A percentile compares a stretch with the other conserved stretches of the same genome.
These are phyloP conservation scores for Cryptosporidium felis DNA, from an alignment of 169 alveolate species.

Conservation along the genomic window DNA sequence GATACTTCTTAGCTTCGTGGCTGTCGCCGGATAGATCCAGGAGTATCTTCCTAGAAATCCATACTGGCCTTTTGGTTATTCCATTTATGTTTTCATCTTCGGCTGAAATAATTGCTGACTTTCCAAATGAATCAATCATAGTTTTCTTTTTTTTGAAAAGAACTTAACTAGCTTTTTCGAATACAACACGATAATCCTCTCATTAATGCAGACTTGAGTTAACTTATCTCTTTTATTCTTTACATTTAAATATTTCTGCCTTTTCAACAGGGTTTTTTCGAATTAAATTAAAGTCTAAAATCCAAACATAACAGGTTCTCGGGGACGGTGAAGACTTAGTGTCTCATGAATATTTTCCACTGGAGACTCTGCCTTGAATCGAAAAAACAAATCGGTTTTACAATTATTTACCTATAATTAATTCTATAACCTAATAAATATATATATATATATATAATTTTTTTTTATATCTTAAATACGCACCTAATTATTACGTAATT, in stretches of 20 bases:
- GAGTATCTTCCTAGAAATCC: conserved; percentile 60
- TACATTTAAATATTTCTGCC: too few relatives aligned
- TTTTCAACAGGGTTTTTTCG: too few relatives aligned
- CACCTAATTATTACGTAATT: conserved; percentile 11
- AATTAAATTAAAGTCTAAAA: too few relatives aligned
- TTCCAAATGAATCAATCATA: conserved; percentile 15
- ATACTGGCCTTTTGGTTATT: conserved; percentile 38
- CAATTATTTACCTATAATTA: not conserved
- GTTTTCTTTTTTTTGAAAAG: not conserved
- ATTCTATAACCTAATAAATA: not conserved
- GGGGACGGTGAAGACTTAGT: too few relatives aligned
- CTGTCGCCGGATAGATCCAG: conserved; percentile 20
- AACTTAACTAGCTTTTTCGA: too few relatives aligned
- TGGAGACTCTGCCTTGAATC: too few relatives aligned
- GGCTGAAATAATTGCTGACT: not conserved
- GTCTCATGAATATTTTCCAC: too few relatives aligned
- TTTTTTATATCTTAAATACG: not conserved
- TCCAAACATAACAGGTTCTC: too few relatives aligned
- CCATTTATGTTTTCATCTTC: conserved; percentile 55
- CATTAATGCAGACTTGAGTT: not conserved
- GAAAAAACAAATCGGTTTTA: too few relatives aligned
- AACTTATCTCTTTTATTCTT: too few relatives aligned
- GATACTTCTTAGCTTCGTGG: conserved; percentile 19
- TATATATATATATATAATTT: not conserved
- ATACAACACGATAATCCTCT: too few relatives aligned